Evolutionary conservation across 768 basidiomycete genomes (phyloP), one percentile per base, ranked within the genome.

Genomic region (Phaffia australis): DNA sequence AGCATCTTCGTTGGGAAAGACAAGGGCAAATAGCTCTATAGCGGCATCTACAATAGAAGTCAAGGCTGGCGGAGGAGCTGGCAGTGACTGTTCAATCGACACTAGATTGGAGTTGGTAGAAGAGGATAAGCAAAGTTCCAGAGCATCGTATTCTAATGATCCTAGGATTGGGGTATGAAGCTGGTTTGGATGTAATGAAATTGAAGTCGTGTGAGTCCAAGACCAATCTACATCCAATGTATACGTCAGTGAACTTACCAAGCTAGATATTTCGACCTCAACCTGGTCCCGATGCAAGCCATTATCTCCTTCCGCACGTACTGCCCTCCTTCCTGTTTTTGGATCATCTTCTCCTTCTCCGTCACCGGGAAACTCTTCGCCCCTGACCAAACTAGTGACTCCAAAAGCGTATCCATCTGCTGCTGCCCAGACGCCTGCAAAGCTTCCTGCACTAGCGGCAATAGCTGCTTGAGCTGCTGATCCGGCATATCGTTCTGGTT

Each of bases 331-430:
- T 50, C 81, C 86, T 1, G 89, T 89, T 1, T 94, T 84, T 0
- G 93, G 93, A 76, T 89, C 92, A 0, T 85, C 91, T 76, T 89
- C 93, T 5, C 89, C 89, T 74, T 97, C 93, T 1, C 82, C 80
- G 63, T 83, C 83, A 64, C 47, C 32, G 9, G 67, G 67, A 14
- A 58, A 69, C 27, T 70, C 70, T n/a, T 68, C 70, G 15, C 51
- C 71, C 0, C 9, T 9, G 14, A 71, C 60, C 29, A 85, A 77
- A 52, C 81, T 86, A 3, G 89, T 89, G 1, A 95, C 85, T 0
- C 94, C 94, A 76, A 89, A 92, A 0, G 85, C 93, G 76, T 91
- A 94, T 6, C 90, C 89, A 75, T 98, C 94, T 1, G 81, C 80
- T 64, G 83, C 82, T 64, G 86, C 83, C 94, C 94, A 98, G 16